phyloP scores from a whole-genome alignment of 1,284 basidiomycete genomes.

The Ustilago tritici region DNA sequence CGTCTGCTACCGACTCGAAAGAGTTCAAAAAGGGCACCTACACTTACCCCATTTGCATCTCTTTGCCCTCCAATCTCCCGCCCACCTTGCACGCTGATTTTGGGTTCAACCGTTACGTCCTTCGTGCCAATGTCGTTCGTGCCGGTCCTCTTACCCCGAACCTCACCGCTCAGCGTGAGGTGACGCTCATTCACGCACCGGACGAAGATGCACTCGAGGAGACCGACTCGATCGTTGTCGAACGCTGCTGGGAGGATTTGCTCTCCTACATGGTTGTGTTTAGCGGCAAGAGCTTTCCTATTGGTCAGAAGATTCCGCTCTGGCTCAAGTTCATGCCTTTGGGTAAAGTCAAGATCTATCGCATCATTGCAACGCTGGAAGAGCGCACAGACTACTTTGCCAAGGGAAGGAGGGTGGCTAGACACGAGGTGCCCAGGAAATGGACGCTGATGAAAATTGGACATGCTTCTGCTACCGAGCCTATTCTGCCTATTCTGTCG shows the following conservation, averaged over 20 bases:
- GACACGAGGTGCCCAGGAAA: conserved; percentile 79
- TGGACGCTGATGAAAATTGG: conserved; percentile 77
- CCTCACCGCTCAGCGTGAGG: conserved; percentile 79
- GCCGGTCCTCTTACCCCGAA: conserved; percentile 85
- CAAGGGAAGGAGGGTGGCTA: conserved; percentile 74
- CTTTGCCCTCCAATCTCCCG: conserved; percentile 83
- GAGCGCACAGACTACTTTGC: conserved; percentile 74
- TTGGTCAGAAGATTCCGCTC: conserved; percentile 85
- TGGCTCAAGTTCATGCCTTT: conserved; percentile 86
- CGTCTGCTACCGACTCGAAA: conserved; percentile 77
- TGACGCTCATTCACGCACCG: conserved; percentile 82
- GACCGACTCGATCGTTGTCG: conserved; percentile 83
- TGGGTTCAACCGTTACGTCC: conserved; percentile 82
- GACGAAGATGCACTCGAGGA: conserved; percentile 75
- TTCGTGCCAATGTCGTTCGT: conserved; percentile 85
- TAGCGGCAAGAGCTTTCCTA: conserved; percentile 75
- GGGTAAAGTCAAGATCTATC: conserved; percentile 83
- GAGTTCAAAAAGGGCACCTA: conserved; percentile 92
- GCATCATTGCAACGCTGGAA: conserved; percentile 82
- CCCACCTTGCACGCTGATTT: conserved; percentile 83
- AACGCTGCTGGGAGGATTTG: conserved; percentile 91
- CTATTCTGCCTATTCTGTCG: conserved; percentile 78
- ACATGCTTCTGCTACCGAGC: conserved; percentile 73
- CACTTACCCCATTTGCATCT: conserved; percentile 91
- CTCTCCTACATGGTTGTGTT: conserved; percentile 84